phyloP scores from a whole-genome alignment of 441 rosid species.

The Croton setiger region DNA sequence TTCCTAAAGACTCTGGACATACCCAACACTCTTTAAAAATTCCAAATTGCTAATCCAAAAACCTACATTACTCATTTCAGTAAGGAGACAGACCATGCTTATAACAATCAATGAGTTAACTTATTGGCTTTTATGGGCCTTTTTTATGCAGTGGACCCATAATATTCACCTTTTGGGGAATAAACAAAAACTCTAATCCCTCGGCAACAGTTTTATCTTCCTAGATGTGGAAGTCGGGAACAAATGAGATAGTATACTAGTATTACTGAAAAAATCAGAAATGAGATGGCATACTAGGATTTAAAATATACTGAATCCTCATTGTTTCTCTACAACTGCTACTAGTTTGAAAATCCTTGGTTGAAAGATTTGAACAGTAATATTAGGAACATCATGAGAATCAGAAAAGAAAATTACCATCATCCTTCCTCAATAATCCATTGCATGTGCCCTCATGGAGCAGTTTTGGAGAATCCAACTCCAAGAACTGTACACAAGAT shows the following conservation, averaged over 20 bases:
- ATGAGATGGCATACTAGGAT: background rate
- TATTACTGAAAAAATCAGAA: no score
- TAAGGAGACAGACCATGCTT: no score
- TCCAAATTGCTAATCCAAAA: no score
- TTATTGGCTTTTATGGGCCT: no score
- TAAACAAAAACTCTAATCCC: background rate
- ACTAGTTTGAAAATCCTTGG: no score
- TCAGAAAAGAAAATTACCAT: slow-evolving; percentile 33
- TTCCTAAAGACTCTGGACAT: no score
- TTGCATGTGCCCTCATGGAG: slow-evolving; percentile 32
- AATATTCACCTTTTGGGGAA: background rate
- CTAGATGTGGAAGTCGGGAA: no score
- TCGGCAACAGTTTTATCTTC: background rate
- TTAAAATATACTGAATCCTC: background rate
- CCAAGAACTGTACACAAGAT: slow-evolving; percentile 53
- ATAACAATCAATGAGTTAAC: no score
- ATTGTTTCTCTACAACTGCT: background rate
- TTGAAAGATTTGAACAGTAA: background rate
- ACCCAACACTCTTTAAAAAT: no score
- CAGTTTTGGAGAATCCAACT: slow-evolving; percentile 54
- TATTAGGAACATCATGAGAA: background rate
- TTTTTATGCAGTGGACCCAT: background rate
- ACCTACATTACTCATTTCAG: no score
- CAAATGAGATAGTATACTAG: no score
- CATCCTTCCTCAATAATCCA: slow-evolving; percentile 41